Evolutionary conservation across 2,329 filamentous ascomycete species (phyloP).

Genomic region (Grosmannia huntii): DNA sequence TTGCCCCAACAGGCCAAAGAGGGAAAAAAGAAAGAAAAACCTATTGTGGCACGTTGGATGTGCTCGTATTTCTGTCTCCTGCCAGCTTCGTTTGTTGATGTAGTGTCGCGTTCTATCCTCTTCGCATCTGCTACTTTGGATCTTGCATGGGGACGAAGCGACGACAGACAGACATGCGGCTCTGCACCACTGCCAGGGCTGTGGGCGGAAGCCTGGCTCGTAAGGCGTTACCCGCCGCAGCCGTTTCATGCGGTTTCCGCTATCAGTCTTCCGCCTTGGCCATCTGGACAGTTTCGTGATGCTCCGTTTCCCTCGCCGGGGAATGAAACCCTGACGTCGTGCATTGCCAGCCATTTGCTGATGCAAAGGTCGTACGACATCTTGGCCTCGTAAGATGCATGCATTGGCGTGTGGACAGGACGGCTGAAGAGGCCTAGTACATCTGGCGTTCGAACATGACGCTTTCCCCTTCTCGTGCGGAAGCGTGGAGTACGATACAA

Average conservation of each 20-base stretch:
- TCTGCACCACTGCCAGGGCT: not conserved
- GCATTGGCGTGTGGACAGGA: not conserved
- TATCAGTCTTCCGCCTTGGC: not conserved
- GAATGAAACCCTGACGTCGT: not conserved
- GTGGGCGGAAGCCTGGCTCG: not conserved
- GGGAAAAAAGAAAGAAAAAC: not conserved
- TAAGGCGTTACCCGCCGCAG: not conserved
- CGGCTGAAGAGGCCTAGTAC: not conserved
- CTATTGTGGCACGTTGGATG: not conserved
- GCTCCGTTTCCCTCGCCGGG: too few relatives aligned
- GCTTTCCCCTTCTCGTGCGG: too few relatives aligned
- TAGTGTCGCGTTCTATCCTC: too few relatives aligned
- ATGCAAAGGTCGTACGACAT: not conserved
- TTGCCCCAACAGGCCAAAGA: not conserved
- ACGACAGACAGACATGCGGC: not conserved
- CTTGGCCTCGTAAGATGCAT: not conserved
- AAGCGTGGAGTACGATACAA: too few relatives aligned
- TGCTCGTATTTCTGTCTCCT: not conserved
- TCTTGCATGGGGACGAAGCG: too few relatives aligned
- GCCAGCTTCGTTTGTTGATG: not conserved
- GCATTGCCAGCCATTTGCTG: not conserved
- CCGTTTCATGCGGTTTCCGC: not conserved
- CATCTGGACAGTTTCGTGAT: too few relatives aligned
- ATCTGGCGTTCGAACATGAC: not conserved
- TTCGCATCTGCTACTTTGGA: too few relatives aligned